These are phyloP conservation scores for Zelonia costaricensis DNA, from an alignment of 208 protist genomes.

Conservation along the genomic window DNA sequence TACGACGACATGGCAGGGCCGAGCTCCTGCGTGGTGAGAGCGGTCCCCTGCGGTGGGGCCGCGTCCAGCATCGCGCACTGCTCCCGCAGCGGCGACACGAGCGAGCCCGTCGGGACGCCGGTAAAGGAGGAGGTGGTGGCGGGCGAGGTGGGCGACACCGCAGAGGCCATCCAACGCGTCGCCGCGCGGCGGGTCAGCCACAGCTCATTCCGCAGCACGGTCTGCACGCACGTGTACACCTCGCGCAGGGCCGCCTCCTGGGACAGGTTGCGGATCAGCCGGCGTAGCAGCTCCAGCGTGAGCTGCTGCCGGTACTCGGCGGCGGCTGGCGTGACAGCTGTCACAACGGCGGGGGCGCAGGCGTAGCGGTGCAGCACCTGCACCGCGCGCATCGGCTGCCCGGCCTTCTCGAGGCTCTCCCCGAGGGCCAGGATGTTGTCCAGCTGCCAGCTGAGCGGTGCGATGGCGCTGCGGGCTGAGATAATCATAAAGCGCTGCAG, in stretches of 20 bases:
- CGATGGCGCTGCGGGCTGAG: slow-evolving; percentile 67
- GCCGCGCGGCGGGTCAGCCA: slow-evolving; percentile 17
- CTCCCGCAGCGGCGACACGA: background rate
- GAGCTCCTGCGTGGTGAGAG: slow-evolving; percentile 40
- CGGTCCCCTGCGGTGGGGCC: slow-evolving; percentile 6
- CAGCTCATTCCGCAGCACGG: slow-evolving; percentile 40
- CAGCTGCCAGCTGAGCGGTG: slow-evolving; percentile 73
- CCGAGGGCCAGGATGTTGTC: slow-evolving; percentile 72
- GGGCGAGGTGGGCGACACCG: background rate
- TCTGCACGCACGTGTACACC: slow-evolving; percentile 51
- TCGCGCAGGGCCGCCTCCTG: slow-evolving; percentile 32
- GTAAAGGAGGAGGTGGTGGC: background rate
- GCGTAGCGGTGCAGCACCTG: slow-evolving; percentile 58
- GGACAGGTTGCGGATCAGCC: slow-evolving; percentile 54
- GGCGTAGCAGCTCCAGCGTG: slow-evolving; percentile 64
- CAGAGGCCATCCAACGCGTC: background rate
- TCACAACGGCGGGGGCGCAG: slow-evolving; percentile 12
- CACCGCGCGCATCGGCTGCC: slow-evolving; percentile 67
- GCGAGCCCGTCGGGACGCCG: background rate
- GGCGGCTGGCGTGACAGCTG: slow-evolving; percentile 16
- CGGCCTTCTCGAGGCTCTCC: slow-evolving; percentile 69
- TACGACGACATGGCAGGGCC: slow-evolving; percentile 34
- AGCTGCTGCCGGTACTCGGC: slow-evolving; percentile 52
- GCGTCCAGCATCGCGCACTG: background rate
- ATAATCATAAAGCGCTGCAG: slow-evolving; percentile 79